phyloP scores from a whole-genome alignment of 2,329 filamentous ascomycete genomes.

The Fusarium xyrophilum region DNA sequence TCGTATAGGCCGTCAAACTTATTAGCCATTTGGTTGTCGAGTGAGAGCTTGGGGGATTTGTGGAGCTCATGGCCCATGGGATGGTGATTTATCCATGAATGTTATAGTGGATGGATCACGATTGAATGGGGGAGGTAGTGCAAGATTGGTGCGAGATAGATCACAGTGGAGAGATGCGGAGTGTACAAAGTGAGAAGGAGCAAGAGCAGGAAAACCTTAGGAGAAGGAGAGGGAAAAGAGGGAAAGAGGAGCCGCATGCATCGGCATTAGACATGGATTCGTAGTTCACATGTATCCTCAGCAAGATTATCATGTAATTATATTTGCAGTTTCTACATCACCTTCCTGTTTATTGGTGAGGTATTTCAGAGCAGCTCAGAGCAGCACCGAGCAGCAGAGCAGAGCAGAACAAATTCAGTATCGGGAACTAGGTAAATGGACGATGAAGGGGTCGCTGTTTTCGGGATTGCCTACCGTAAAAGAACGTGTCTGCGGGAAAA shows the following conservation, averaged over 20 bases:
- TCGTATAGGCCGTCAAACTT: not conserved
- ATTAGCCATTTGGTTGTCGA: slow-evolving; percentile 15
- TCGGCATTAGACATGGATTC: slow-evolving; percentile 7
- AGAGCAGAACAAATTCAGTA: not conserved
- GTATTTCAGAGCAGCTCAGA: slow-evolving; percentile 6
- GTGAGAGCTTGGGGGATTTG: slow-evolving; percentile 21
- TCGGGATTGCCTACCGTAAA: slow-evolving; percentile 29
- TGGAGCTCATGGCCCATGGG: slow-evolving; percentile 33
- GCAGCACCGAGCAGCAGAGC: not conserved
- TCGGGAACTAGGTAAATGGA: not conserved
- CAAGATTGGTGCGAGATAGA: slow-evolving; percentile 31
- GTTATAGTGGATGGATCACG: slow-evolving; percentile 35
- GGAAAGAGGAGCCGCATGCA: not conserved
- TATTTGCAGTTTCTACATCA: not conserved
- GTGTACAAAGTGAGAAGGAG: slow-evolving; percentile 33
- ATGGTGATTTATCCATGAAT: slow-evolving; percentile 36
- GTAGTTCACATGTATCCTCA: slow-evolving; percentile 4
- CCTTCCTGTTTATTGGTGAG: slow-evolving; percentile 3
- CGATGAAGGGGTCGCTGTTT: slow-evolving; percentile 12
- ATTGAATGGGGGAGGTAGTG: slow-evolving; percentile 24
- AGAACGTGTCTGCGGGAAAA: slow-evolving; percentile 20
- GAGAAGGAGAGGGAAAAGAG: not conserved
- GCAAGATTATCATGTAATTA: not conserved
- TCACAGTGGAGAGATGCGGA: slow-evolving; percentile 25
- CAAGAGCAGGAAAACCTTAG: not conserved